These are phyloP conservation scores for Ceratonia siliqua DNA, from an alignment of 306 rosid species.

Conservation along the genomic window DNA sequence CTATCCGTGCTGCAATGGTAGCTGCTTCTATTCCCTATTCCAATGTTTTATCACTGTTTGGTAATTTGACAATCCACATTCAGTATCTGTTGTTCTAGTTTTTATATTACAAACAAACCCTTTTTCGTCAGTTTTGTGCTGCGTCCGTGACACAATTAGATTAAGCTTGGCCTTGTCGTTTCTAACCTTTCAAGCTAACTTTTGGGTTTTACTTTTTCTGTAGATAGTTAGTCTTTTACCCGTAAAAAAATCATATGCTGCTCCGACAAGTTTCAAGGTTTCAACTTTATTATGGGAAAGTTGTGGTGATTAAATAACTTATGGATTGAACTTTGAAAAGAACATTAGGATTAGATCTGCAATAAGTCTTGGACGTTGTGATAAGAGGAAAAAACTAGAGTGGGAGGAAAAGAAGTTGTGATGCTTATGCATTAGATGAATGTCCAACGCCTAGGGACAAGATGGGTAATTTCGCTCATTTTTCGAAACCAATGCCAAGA, in stretches of 20 bases:
- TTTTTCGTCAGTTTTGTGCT: neutral
- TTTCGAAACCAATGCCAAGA: neutral
- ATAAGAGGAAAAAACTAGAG: neutral
- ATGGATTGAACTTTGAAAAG: neutral
- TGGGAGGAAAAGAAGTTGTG: neutral
- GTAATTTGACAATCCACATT: neutral
- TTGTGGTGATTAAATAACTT: neutral
- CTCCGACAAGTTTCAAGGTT: neutral
- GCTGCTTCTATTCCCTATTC: conserved; percentile 9
- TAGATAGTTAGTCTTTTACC: neutral
- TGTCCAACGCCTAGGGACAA: neutral
- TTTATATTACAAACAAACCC: neutral
- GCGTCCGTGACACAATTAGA: neutral
- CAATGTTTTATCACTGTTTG: neutral
- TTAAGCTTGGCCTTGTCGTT: neutral
- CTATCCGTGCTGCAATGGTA: neutral
- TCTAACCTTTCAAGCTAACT: neutral
- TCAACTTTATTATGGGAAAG: neutral
- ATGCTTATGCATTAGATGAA: neutral
- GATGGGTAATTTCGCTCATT: neutral
- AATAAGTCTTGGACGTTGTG: neutral
- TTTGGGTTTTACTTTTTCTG: neutral
- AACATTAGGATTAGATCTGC: neutral
- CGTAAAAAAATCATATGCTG: neutral
- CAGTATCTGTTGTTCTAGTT: neutral